Evolutionary conservation across 179 eudicot genomes (phyloP).

Genomic region (Sideroxylon spinosum): DNA sequence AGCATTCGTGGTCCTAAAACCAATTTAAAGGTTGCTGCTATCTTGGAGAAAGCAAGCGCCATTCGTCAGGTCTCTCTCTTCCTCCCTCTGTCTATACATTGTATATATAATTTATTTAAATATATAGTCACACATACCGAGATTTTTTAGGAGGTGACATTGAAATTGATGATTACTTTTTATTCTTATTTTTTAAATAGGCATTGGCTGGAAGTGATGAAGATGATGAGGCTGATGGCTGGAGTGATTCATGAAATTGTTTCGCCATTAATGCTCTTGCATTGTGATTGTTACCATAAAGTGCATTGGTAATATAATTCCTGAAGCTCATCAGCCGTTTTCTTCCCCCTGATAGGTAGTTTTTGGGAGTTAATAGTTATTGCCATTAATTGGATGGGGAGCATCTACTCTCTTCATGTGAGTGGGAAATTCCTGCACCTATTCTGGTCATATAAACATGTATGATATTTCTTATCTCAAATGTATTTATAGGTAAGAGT

Average conservation of each 20-base stretch:
- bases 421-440: slow-evolving; percentile 12
- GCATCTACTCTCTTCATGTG: slow-evolving; percentile 13
- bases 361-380: neutral
- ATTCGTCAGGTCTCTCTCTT: slow-evolving; percentile 76
- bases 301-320: neutral
- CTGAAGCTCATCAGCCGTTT: slow-evolving; percentile 1
- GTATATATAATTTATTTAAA: neutral
- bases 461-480: no score
- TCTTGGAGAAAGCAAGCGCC: slow-evolving; percentile 89
- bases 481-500: no score
- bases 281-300: neutral
- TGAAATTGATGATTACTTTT: neutral
- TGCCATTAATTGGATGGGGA: slow-evolving; percentile 3
- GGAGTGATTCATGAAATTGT: slow-evolving; percentile 71
- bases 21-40: slow-evolving; percentile 89
- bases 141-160: neutral
- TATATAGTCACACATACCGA: neutral
- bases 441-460: no score
- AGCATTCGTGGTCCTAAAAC: slow-evolving; percentile 83
- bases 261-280: neutral
- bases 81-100: neutral
- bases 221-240: slow-evolving; percentile 74
- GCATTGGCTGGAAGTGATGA: slow-evolving; percentile 98
- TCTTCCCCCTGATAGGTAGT: neutral
- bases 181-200: slow-evolving; percentile 28